These are phyloP conservation scores for Tuber microsphaerosporum DNA, from an alignment of 495 filamentous ascomycete species.

Conservation along the genomic window DNA sequence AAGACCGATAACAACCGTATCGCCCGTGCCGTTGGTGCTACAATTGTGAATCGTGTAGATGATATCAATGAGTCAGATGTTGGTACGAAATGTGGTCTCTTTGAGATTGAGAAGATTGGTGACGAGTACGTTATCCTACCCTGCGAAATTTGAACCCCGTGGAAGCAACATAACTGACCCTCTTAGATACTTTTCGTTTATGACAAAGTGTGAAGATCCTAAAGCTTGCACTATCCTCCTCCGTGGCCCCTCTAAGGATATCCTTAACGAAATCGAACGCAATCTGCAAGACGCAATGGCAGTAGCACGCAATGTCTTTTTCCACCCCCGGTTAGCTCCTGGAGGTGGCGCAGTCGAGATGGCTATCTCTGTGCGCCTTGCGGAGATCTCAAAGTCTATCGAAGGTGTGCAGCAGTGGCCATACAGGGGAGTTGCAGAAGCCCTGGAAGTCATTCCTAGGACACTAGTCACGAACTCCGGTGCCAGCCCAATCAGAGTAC, in stretches of 20 bases:
- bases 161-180: not conserved
- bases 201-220: conserved; percentile 83
- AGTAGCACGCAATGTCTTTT: conserved; percentile 95
- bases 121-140: conserved; percentile 55
- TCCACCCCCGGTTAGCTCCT: conserved; percentile 85
- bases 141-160: not conserved
- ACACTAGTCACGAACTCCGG: conserved; percentile 95
- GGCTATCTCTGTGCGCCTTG: conserved; percentile 85
- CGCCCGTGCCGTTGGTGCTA: conserved; percentile 88
- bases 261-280: conserved; percentile 95
- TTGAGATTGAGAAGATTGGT: conserved; percentile 98
- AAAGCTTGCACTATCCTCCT: conserved; percentile 98
- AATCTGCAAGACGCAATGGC: conserved; percentile 98
- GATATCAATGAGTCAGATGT: conserved; percentile 89
- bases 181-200: conserved; percentile 82
- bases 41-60: conserved; percentile 93
- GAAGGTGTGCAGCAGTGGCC: conserved; percentile 99
- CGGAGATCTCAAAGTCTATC: conserved; percentile 78
- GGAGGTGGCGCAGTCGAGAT: conserved; percentile 98
- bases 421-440: conserved; percentile 94
- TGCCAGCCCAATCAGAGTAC: conserved; percentile 78
- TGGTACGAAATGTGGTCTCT: conserved; percentile 86
- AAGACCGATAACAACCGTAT: conserved; percentile 99
- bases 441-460: conserved; percentile 94
- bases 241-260: conserved; percentile 93